Evolutionary conservation across 441 rosid species (phyloP), one percentile per base, ranked within the genome.

Genomic region (Croton setiger): DNA sequence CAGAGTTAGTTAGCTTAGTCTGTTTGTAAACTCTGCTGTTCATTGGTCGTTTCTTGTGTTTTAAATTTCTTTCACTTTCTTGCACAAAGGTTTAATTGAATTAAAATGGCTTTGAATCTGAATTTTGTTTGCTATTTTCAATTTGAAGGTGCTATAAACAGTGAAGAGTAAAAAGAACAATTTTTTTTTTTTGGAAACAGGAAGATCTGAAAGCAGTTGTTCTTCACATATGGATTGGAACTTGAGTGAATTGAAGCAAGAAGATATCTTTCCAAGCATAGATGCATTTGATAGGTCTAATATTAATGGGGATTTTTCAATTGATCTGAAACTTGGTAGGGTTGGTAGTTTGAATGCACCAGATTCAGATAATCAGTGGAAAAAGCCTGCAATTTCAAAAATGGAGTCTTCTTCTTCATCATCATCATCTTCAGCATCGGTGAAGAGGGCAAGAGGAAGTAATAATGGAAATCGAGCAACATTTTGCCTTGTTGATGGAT

Each of bases 291-390:
- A 75, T 73, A 86, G 75, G 71, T 79, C 88, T 45, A 81, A 76
- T 71, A 71, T 77, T 72, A 67, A 68, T 57, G 84, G 85, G 70
- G 85, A 76, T 5, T 89, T 89, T 67, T 85, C 92, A 9, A 75
- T 89, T 73, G 97, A 91, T 85, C 73, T 91, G 76, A 89, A 89
- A 79, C 97, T 91, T 65, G 96, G 96, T 56, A 79, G 80, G 72
- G 83, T 82, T 0, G 81, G 83, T 66, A 82, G 74, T 72, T 74
- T 84, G 0, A 68, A 65, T 17, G 75, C 68, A 37, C 41, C 41
- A 4, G 77, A 83, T 55, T 81, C 85, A 47, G 60, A 75, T 63
- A 64, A 68, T 59, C 83, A 81, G 74, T 81, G 80, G 85, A 83
- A 86, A 72, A 81, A 79, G 60, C 70, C 78, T 64, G 77, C 56